Conservation (phyloP, 164 flowering plant species). For the Chimonanthus salicifolius region DNA sequence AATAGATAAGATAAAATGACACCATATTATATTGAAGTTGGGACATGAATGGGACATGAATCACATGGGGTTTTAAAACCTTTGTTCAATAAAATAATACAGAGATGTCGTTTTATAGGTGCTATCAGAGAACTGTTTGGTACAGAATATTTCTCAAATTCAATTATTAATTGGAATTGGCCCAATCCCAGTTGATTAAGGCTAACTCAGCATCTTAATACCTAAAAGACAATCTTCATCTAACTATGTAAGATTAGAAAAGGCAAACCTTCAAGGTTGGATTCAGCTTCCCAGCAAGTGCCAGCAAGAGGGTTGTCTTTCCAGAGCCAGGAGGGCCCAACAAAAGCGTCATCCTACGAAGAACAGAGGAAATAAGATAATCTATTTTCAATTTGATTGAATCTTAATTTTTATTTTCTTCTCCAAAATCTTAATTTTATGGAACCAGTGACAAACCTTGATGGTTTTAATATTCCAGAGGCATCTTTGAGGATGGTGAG, state of each 20-base stretch:
- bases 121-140: too few relatives aligned
- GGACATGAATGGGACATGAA: too few relatives aligned
- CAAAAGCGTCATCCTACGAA: slow-evolving; percentile 33
- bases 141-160: too few relatives aligned
- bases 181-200: too few relatives aligned
- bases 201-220: too few relatives aligned
- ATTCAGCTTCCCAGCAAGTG: slow-evolving; percentile 41
- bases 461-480: slow-evolving; percentile 32
- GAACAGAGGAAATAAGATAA: neutral
- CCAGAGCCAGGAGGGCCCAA: slow-evolving; percentile 37
- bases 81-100: too few relatives aligned
- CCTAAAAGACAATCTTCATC: too few relatives aligned
- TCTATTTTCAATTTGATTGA: neutral
- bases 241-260: neutral
- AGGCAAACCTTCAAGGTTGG: slow-evolving; percentile 32
- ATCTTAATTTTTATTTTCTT: neutral
- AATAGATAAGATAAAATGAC: too few relatives aligned
- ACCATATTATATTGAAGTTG: too few relatives aligned
- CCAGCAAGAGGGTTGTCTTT: slow-evolving; percentile 29
- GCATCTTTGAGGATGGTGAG: slow-evolving; percentile 22
- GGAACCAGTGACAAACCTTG: slow-evolving; percentile 19
- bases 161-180: neutral
- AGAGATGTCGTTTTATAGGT: too few relatives aligned
- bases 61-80: too few relatives aligned
- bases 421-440: too few relatives aligned